Conservation (phyloP, 805 yeast species). For the Saturnispora serradocipensis region DNA sequence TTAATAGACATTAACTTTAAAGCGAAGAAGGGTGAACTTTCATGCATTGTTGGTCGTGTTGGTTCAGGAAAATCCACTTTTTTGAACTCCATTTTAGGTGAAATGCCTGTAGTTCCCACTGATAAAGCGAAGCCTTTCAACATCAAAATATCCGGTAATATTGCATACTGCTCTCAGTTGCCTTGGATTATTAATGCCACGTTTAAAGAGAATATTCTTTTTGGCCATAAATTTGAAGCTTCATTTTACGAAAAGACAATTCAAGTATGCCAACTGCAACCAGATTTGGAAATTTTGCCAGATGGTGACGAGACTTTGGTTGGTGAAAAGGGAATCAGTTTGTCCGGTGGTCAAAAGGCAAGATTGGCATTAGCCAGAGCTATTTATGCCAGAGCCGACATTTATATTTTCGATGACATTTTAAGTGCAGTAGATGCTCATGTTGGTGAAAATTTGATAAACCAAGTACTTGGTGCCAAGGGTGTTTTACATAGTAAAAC, state of each 20-base stretch:
- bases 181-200: slow-evolving; percentile 97
- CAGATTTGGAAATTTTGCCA: slow-evolving; percentile 71
- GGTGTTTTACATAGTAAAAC: slow-evolving; percentile 47
- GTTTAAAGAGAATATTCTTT: slow-evolving; percentile 79
- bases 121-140: slow-evolving; percentile 15
- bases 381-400: slow-evolving; percentile 87
- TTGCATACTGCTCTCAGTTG: slow-evolving; percentile 58
- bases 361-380: slow-evolving; percentile 91
- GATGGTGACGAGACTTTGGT: slow-evolving; percentile 88
- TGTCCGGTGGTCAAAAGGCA: slow-evolving; percentile 97
- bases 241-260: slow-evolving; percentile 72
- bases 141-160: slow-evolving; percentile 29
- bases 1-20: slow-evolving; percentile 38
- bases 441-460: slow-evolving; percentile 78
- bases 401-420: slow-evolving; percentile 84
- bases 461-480: slow-evolving; percentile 36
- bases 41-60: slow-evolving; percentile 58
- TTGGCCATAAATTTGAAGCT: slow-evolving; percentile 78
- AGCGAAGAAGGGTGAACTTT: slow-evolving; percentile 42
- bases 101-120: slow-evolving; percentile 31
- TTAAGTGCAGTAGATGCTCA: slow-evolving; percentile 96
- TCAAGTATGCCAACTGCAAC: slow-evolving; percentile 76
- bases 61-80: slow-evolving; percentile 61
- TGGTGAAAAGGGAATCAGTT: slow-evolving; percentile 94
- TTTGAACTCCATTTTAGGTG: slow-evolving; percentile 46